Evolutionary conservation across 176 grass and related monocot species (phyloP).

Genomic region (Oryza longistaminata): DNA sequence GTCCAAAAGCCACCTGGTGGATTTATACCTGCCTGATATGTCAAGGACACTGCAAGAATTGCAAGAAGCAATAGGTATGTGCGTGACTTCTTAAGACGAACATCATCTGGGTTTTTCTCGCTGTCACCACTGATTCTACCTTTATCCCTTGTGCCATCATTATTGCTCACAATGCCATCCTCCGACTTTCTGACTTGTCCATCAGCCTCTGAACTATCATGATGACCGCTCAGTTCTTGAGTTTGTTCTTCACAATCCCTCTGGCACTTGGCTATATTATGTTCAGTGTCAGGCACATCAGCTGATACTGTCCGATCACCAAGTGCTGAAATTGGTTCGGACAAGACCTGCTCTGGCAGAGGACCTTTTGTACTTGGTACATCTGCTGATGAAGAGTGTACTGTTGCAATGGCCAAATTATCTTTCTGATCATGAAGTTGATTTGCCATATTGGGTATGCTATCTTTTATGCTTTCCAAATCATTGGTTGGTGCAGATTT

Average conservation of each 20-base stretch:
- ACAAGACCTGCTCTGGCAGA: background rate
- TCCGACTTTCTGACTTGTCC: background rate
- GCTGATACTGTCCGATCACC: background rate
- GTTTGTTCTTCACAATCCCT: background rate
- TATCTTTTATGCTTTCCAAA: background rate
- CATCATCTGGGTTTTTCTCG: background rate
- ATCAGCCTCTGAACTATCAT: background rate
- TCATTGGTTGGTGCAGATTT: constrained; percentile 6
- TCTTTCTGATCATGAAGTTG: background rate
- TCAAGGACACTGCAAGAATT: constrained; percentile 26
- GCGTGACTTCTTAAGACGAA: constrained; percentile 18
- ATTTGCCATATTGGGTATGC: background rate
- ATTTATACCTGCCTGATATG: constrained; percentile 34
- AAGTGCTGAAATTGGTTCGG: background rate
- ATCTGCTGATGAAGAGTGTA: background rate
- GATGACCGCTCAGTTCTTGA: background rate
- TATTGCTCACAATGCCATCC: background rate
- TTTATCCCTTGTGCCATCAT: background rate
- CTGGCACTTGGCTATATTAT: background rate
- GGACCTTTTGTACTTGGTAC: background rate
- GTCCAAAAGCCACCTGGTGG: constrained; percentile 40
- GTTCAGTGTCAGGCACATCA: background rate
- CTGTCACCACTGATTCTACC: background rate
- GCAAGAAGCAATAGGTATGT: constrained; percentile 32
- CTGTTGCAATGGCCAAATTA: background rate